Evolutionary conservation across 768 basidiomycete genomes (phyloP).

Genomic region (Boletales sp.): DNA sequence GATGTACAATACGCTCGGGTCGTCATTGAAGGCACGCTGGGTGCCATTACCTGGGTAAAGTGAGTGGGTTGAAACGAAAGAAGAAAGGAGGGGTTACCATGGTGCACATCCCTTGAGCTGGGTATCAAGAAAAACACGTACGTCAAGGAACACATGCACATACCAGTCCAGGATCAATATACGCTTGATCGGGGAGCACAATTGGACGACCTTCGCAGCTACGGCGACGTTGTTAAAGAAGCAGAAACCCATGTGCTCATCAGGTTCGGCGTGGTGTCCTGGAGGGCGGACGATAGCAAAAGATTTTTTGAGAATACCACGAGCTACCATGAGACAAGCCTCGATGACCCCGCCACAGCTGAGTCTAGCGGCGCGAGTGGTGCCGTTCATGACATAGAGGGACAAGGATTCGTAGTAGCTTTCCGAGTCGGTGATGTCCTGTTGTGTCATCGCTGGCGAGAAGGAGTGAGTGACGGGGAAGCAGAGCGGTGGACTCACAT

Average conservation of each 20-base stretch:
- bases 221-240: conserved; percentile 99
- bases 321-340: conserved; percentile 81
- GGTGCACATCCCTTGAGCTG: conserved; percentile 83
- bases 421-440: conserved; percentile 72
- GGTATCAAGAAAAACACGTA: conserved; percentile 4
- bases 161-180: conserved; percentile 96
- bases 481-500: conserved; percentile 47
- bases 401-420: conserved; percentile 88
- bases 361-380: conserved; percentile 78
- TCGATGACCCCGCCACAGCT: conserved; percentile 96
- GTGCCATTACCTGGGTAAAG: conserved; percentile 82
- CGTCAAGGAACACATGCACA: conserved; percentile 25
- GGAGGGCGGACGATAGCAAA: conserved; percentile 97
- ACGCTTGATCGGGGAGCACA: conserved; percentile 64
- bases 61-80: conserved; percentile 5
- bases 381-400: conserved; percentile 85
- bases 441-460: conserved; percentile 62
- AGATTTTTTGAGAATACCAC: conserved; percentile 73
- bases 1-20: conserved; percentile 87
- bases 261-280: conserved; percentile 97
- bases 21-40: conserved; percentile 92
- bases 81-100: conserved; percentile 49
- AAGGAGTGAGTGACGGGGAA: conserved; percentile 7
- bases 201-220: conserved; percentile 77
- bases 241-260: conserved; percentile 98